These are phyloP conservation scores for Esteya vermicola DNA, from an alignment of 2,329 filamentous ascomycete genomes.

Conservation along the genomic window DNA sequence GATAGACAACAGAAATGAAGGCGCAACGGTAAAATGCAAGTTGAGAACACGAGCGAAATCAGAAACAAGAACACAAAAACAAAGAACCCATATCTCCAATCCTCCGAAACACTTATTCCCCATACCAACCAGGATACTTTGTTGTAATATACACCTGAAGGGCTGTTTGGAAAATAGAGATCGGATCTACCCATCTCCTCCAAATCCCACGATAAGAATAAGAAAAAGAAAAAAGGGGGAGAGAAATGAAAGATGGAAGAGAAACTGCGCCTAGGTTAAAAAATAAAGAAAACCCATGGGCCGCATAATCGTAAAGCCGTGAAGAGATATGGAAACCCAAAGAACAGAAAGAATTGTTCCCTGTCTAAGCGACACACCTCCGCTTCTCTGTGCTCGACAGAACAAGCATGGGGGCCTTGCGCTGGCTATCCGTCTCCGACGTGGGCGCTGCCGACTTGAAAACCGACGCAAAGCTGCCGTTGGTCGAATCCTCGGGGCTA, in stretches of 20 bases:
- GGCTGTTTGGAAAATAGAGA: neutral
- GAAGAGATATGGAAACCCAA: neutral
- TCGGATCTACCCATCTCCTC: constrained; percentile 1
- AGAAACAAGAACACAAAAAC: neutral
- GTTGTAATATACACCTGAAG: neutral
- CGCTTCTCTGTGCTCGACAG: constrained; percentile 84
- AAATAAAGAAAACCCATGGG: constrained; percentile 1
- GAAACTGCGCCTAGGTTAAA: neutral
- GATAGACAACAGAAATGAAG: neutral
- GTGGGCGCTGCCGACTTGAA: constrained; percentile 49
- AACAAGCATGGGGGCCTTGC: constrained; percentile 75
- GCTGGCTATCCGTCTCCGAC: constrained; percentile 47
- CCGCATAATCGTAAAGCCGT: constrained; percentile 4
- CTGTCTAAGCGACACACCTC: constrained; percentile 21
- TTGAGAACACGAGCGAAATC: neutral
- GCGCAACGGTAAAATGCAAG: neutral
- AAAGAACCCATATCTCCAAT: constrained; percentile 1
- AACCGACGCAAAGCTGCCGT: constrained; percentile 51
- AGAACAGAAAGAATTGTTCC: neutral
- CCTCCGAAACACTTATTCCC: neutral
- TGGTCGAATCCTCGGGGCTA: constrained; percentile 36
- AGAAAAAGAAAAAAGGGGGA: too few species aligned
- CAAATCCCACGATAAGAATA: neutral
- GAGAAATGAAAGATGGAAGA: too few species aligned
- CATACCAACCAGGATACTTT: neutral